A percentile compares a stretch with the other conserved stretches of the same genome.
These are phyloP conservation scores for Colletotrichum higginsianum DNA, from an alignment of 2,329 filamentous ascomycete species.

Conservation along the genomic window DNA sequence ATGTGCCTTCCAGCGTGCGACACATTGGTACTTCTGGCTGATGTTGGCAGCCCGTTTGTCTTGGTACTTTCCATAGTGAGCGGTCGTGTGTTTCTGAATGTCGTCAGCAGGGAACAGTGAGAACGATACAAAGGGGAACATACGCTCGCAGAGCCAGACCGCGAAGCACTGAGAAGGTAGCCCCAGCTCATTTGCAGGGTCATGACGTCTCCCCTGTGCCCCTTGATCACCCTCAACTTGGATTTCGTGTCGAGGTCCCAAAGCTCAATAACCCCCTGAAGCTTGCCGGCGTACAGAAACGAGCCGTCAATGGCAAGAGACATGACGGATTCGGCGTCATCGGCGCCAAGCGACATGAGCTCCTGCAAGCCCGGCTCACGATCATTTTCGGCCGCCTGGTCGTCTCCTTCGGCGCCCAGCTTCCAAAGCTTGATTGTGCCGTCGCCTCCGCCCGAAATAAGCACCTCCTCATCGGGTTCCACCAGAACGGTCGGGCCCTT, in stretches of 20 bases:
- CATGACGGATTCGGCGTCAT: constrained; percentile 76
- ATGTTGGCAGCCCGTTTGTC: constrained; percentile 65
- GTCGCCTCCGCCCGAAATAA: constrained; percentile 94
- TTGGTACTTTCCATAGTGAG: constrained; percentile 72
- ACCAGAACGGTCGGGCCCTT: constrained; percentile 77
- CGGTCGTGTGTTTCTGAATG: constrained; percentile 75
- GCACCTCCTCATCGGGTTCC: constrained; percentile 81
- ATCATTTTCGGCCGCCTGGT: constrained; percentile 61
- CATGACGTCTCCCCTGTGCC: constrained; percentile 86
- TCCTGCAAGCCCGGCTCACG: constrained; percentile 76
- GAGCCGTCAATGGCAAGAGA: constrained; percentile 90
- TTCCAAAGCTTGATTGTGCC: constrained; percentile 96
- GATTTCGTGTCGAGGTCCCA: constrained; percentile 98
- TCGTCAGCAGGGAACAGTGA: constrained; percentile 43
- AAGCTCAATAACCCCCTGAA: constrained; percentile 90
- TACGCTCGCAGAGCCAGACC: constrained; percentile 89
- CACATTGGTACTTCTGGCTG: constrained; percentile 86
- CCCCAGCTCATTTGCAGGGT: constrained; percentile 89
- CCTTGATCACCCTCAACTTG: constrained; percentile 87
- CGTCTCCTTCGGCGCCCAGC: constrained; percentile 61
- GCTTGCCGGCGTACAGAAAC: constrained; percentile 91
- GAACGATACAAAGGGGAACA: constrained; percentile 47
- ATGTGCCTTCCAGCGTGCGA: constrained; percentile 86
- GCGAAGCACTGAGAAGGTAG: constrained; percentile 88
- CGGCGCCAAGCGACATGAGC: constrained; percentile 75